These are phyloP conservation scores for Penicillium sp. DNA, from an alignment of 2,329 filamentous ascomycete species.

Conservation along the genomic window DNA sequence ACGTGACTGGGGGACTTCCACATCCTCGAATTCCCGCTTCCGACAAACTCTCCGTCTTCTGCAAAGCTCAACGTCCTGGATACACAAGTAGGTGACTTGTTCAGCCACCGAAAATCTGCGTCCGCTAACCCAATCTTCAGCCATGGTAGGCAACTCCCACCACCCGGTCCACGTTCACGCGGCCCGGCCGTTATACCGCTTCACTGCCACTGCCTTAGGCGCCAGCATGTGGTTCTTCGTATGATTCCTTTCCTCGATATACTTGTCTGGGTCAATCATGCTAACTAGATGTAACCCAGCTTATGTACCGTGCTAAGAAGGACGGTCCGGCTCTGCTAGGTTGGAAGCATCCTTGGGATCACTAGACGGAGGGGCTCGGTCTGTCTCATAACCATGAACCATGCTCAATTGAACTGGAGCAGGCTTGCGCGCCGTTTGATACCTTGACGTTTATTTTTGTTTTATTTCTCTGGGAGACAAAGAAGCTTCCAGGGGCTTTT, in stretches of 20 bases:
- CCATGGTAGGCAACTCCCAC: constrained; percentile 38
- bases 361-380: constrained; percentile 49
- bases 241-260: constrained; percentile 24
- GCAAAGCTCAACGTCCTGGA: neutral
- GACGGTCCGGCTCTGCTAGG: constrained; percentile 89
- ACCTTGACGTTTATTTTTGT: constrained; percentile 6
- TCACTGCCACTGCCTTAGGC: constrained; percentile 80
- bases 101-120: neutral
- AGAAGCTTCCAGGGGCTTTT: neutral
- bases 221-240: constrained; percentile 99
- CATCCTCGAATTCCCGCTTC: constrained; percentile 5
- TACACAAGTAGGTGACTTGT: constrained; percentile 1
- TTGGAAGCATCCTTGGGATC: constrained; percentile 96
- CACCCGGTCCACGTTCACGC: constrained; percentile 56
- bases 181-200: constrained; percentile 71
- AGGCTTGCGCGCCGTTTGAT: neutral
- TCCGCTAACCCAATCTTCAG: constrained; percentile 14
- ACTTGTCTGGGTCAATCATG: neutral
- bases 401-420: neutral
- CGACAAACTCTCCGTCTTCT: constrained; percentile 1
- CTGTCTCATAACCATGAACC: neutral
- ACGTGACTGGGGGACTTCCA: constrained; percentile 7
- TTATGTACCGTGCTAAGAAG: constrained; percentile 96
- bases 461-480: neutral
- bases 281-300: constrained; percentile 49